Evolutionary conservation across 495 filamentous ascomycete species (phyloP), one percentile per base, ranked within the genome.

Genomic region (Daldinia bambusicola): DNA sequence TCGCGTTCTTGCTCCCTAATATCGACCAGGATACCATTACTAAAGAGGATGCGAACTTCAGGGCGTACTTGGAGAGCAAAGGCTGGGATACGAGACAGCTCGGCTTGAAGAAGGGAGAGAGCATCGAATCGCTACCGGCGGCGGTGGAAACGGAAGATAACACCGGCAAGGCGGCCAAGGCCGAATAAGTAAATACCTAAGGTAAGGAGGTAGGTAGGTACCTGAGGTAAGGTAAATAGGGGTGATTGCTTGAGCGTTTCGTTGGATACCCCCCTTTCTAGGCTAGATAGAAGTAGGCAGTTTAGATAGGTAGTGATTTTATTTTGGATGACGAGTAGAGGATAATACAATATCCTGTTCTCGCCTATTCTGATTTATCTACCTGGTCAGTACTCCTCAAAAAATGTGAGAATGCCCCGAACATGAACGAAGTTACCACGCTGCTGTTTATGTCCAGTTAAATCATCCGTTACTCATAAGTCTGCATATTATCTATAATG

Each of bases 11-110:
- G 74, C 75, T 92, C 56, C 92, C 89, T 2, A 75, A 90, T 20
- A 89, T 93, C 53, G 88, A 85, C 12, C 91, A 94, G 81, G 88
- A 94, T 67, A 93, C 90, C 6, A 93, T 94, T 37, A 85, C 85
- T 6, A 72, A 78, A 1, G 91, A 93, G 78, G 92, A 94, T 79
- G 66, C 74, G n/a, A 83, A 85, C 69, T 95, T 96, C 83, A 85
- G 90, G 34, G 85, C 73, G 38, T 94, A 87, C 76, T 78, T 95
- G 40, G 84, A 86, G 74, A 77, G 79, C 16, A 81, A 93, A 59
- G 91, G 92, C 26, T 94, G 89, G 81, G 89, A 94, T 75, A 90
- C 87, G 1, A 80, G 84, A 18, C 86, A 89, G 75, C 84, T 95
- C 76, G 91, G 92, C 12, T 64, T 84, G 1, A 81, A 74, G 76